A percentile compares a stretch with the other conserved stretches of the same genome.
phyloP scores from a whole-genome alignment of 208 protist species.

The Leishmania lainsoni region DNA sequence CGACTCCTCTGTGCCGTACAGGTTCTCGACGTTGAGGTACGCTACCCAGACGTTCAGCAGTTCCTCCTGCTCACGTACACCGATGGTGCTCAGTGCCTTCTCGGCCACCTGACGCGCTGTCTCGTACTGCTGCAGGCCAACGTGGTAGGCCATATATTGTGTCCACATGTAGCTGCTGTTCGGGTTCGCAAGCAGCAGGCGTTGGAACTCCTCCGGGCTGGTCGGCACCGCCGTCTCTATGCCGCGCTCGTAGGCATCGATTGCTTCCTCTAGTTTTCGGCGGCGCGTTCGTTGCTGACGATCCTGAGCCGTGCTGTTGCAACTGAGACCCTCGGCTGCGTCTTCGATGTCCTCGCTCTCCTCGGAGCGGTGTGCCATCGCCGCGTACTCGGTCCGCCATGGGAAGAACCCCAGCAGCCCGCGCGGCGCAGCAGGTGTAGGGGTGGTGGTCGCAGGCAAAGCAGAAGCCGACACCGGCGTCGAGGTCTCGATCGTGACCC shows the following conservation, averaged over 20 bases:
- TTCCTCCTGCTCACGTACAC: constrained; percentile 81
- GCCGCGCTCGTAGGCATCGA: constrained; percentile 86
- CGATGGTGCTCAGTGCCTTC: constrained; percentile 90
- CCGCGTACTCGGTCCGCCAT: constrained; percentile 45
- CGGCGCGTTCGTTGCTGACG: constrained; percentile 48
- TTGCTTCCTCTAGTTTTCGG: constrained; percentile 76
- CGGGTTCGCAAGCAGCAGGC: constrained; percentile 84
- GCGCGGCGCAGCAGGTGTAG: background rate
- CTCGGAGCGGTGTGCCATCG: constrained; percentile 25
- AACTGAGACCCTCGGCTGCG: constrained; percentile 14
- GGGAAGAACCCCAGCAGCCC: constrained; percentile 73
- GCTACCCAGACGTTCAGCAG: constrained; percentile 94
- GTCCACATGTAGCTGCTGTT: constrained; percentile 94
- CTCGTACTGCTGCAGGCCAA: constrained; percentile 85
- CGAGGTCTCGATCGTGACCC: background rate
- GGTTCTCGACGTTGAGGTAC: constrained; percentile 94
- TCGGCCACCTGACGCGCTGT: constrained; percentile 90
- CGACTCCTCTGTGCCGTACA: constrained; percentile 91
- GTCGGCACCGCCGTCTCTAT: constrained; percentile 74
- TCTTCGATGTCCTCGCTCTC: constrained; percentile 39
- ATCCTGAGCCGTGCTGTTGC: constrained; percentile 5
- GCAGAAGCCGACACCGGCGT: constrained; percentile 2
- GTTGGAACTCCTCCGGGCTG: constrained; percentile 90
- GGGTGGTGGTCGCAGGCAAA: background rate
- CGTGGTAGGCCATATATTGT: constrained; percentile 93